Evolutionary conservation across 192 early-diverging fungal genomes (phyloP).

Genomic region (Linnemannia zychae): DNA sequence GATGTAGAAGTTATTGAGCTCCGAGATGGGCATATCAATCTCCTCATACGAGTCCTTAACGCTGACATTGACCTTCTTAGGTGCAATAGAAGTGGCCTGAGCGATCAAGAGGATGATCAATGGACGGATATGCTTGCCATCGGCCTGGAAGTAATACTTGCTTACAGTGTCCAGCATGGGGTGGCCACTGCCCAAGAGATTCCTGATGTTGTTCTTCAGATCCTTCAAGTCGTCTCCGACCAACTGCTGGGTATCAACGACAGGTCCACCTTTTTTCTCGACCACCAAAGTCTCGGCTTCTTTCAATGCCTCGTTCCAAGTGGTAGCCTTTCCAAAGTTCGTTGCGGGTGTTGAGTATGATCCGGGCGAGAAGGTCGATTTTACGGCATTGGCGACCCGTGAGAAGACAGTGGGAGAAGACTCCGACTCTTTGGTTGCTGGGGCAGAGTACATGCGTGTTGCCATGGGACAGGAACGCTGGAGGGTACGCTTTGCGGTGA

Average conservation of each 20-base stretch:
- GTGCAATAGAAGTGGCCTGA: constrained; percentile 82
- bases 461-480: constrained; percentile 13
- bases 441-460: constrained; percentile 21
- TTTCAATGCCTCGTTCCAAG: constrained; percentile 66
- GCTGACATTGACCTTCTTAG: constrained; percentile 62
- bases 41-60: constrained; percentile 65
- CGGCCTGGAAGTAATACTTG: constrained; percentile 89
- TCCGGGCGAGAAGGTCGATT: constrained; percentile 53
- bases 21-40: constrained; percentile 75
- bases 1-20: constrained; percentile 47
- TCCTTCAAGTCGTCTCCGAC: constrained; percentile 88
- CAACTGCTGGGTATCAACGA: constrained; percentile 81
- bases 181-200: constrained; percentile 87
- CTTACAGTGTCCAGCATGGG: constrained; percentile 91
- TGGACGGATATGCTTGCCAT: constrained; percentile 94
- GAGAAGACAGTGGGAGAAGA: constrained; percentile 35
- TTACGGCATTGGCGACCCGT: constrained; percentile 48
- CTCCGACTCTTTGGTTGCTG: constrained; percentile 2
- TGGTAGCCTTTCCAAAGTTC: constrained; percentile 44
- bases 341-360: constrained; percentile 50
- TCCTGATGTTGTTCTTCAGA: constrained; percentile 87
- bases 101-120: constrained; percentile 92
- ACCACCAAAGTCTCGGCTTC: constrained; percentile 68
- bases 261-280: constrained; percentile 52
- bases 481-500: neutral